Evolutionary conservation across 2,329 filamentous ascomycete genomes (phyloP), one percentile per base, ranked within the genome.

Genomic region (Lecanicillium sp.): DNA sequence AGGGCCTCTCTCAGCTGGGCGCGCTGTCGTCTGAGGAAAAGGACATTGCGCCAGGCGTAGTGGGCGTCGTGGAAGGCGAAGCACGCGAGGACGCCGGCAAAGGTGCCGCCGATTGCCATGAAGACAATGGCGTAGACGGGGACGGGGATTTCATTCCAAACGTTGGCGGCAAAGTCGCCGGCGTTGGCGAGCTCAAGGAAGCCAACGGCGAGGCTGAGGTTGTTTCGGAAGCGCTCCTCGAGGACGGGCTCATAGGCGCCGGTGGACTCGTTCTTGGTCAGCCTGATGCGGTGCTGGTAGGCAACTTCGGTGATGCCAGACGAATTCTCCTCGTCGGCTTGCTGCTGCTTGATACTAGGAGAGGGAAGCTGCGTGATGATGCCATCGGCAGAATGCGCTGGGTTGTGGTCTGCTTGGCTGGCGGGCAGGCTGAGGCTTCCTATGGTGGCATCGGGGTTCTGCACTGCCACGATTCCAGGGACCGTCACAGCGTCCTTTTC

Each of bases 121-220:
- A 78, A 60, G 0, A 70, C 67, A 1, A 70, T 59, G 8, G 73
- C 76, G 42, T 72, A 72, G 1, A 57, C 53, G 0, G 76, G 76
- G 0, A 77, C 67, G 0, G 75, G 77, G 0, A 69, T 61, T 2
- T 70, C 52, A 52, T 80, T 79, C 73, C 74, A 80, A 1, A 79
- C 69, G 47, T 80, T 79, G 48, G 77, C 77, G 0, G 76, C 74
- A 47, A 79, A 79, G 54, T 80, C 77, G 2, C 70, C 69, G 0
- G 74, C 74, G 55, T 80, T 80, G 45, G 72, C 73, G 2, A 78
- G 64, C 51, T 80, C 77, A 15, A 80, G 69, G 40, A 73, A 73
- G 1, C 74, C 77, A 1, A 77, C 60, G 4, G 56, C 58, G 21
- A 57, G 56, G 19, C 57, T 51, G 1, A 66, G 56, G 15, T 66